A percentile compares a stretch with the other conserved stretches of the same genome.
Evolutionary conservation across 1,284 basidiomycete species (phyloP).

Genomic region (Polyporus tsugae): DNA sequence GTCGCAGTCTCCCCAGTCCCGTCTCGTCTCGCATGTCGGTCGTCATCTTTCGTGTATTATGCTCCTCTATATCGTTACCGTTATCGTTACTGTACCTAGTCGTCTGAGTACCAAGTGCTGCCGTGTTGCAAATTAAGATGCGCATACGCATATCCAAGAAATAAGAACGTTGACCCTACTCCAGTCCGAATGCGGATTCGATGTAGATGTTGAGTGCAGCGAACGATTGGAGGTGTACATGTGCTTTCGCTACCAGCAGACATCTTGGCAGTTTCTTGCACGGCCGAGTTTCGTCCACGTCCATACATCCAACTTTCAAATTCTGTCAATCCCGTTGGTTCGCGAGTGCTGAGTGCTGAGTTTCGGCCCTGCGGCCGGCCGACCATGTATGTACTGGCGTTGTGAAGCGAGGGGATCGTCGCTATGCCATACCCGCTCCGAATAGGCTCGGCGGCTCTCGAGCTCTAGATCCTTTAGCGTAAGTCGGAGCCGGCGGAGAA

Average conservation of each 20-base stretch:
- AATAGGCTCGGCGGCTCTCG: constrained; percentile 7
- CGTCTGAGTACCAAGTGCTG: not conserved
- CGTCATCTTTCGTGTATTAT: constrained; percentile 1
- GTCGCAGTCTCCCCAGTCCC: not conserved
- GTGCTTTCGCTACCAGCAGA: too few species aligned
- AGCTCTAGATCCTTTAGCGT: not conserved
- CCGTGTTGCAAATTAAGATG: not conserved
- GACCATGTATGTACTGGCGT: not conserved
- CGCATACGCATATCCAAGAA: not conserved
- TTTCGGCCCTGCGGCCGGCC: not conserved
- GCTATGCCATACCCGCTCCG: not conserved
- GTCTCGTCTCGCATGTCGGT: not conserved
- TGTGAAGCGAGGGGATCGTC: not conserved
- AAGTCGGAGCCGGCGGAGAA: not conserved
- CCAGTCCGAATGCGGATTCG: not conserved
- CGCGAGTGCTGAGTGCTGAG: too few species aligned
- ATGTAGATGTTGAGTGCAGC: too few species aligned
- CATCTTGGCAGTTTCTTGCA: too few species aligned
- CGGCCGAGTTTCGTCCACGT: too few species aligned
- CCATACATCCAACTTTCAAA: too few species aligned
- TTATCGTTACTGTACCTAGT: not conserved
- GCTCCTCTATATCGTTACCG: constrained; percentile 2
- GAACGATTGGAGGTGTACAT: too few species aligned
- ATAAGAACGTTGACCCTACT: not conserved
- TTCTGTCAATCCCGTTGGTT: not conserved